Evolutionary conservation across 2,329 filamentous ascomycete genomes (phyloP).

Genomic region (Aspergillus novoparasiticus): DNA sequence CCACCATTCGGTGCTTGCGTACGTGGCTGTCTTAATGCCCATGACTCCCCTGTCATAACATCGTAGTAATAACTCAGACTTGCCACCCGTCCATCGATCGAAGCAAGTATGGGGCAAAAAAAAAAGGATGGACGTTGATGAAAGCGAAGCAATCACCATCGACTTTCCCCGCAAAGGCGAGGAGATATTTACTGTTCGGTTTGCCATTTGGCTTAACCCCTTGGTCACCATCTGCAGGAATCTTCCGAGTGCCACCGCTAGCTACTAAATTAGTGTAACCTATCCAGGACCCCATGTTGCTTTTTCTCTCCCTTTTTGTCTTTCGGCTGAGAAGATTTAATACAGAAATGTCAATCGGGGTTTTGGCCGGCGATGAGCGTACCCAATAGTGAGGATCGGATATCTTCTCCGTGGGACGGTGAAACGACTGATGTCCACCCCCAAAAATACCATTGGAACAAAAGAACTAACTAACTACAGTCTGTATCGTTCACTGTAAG

Average conservation of each 20-base stretch:
- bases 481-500: not conserved
- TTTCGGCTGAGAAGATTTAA: not conserved
- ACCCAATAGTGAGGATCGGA: not conserved
- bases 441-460: not conserved
- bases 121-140: not conserved
- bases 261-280: not conserved
- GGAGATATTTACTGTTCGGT: slow-evolving; percentile 2
- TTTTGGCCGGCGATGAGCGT: not conserved
- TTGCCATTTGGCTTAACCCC: slow-evolving; percentile 3
- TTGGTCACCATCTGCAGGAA: not conserved
- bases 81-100: not conserved
- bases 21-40: slow-evolving; percentile 5
- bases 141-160: not conserved
- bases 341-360: not conserved
- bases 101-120: not conserved
- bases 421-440: not conserved
- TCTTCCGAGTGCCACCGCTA: not conserved
- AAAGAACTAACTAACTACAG: not conserved
- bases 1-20: not conserved
- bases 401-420: not conserved
- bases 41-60: not conserved
- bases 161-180: slow-evolving; percentile 24
- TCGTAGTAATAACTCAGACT: not conserved
- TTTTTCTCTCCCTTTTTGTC: not conserved
- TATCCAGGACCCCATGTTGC: not conserved